Percentiles rank a stretch among this genome's conserved stretches.
Evolutionary conservation across 805 yeast genomes (phyloP).

Genomic region (Monosporozyma servazzii): DNA sequence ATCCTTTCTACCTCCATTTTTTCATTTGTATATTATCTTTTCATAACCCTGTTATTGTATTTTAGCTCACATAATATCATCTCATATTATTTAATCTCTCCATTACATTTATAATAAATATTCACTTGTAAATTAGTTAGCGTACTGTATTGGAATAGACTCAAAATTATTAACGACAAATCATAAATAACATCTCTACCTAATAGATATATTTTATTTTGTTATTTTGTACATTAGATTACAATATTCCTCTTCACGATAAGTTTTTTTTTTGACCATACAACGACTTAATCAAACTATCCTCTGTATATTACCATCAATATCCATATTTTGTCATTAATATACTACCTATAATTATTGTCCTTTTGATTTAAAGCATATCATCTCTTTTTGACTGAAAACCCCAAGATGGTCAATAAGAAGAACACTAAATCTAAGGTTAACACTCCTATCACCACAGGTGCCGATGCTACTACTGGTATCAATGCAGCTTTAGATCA

Average conservation of each 20-base stretch:
- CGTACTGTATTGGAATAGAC: not conserved
- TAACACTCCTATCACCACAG: not conserved
- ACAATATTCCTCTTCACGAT: not conserved
- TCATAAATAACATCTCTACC: not conserved
- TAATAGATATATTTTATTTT: not conserved
- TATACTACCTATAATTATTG: not conserved
- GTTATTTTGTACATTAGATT: conserved; percentile 1
- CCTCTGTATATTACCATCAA: not conserved
- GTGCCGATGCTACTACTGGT: conserved; percentile 12
- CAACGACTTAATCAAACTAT: not conserved
- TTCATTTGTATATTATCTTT: not conserved
- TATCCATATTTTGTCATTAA: not conserved
- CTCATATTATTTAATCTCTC: not conserved
- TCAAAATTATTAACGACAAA: not conserved
- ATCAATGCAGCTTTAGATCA: conserved; percentile 27
- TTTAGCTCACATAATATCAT: not conserved
- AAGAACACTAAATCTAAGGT: not conserved
- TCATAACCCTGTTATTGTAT: not conserved
- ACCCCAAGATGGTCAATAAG: not conserved
- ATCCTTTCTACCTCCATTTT: not conserved
- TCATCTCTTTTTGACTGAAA: not conserved
- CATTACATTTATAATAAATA: conserved; percentile 2
- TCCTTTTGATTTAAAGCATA: not conserved
- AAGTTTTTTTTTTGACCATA: not conserved
- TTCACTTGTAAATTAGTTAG: conserved; percentile 6